A percentile compares a stretch with the other conserved stretches of the same genome.
phyloP scores from a whole-genome alignment of 2,329 filamentous ascomycete genomes.

The Diaporthe nobilis region DNA sequence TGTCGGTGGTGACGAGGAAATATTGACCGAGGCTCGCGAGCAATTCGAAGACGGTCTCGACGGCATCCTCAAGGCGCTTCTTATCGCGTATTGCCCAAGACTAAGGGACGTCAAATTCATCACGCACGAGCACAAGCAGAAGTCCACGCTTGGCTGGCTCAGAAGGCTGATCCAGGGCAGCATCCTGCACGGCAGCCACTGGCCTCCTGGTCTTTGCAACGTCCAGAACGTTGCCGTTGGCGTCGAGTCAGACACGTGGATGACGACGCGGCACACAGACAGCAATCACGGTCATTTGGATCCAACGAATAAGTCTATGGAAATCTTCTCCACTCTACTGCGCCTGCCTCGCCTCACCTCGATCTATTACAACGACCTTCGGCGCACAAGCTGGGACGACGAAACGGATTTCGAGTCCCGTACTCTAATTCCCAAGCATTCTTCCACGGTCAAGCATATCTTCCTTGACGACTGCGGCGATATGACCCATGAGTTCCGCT shows the following conservation, averaged over 20 bases:
- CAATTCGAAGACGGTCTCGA: background rate
- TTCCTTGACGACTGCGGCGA: constrained; percentile 8
- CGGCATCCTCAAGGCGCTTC: constrained; percentile 4
- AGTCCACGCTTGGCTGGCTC: constrained; percentile 8
- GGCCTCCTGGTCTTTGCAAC: constrained; percentile 4
- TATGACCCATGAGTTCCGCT: background rate
- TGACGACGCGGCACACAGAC: background rate
- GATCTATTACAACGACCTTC: constrained; percentile 4
- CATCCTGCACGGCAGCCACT: background rate
- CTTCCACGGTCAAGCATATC: constrained; percentile 3
- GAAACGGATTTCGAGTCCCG: background rate
- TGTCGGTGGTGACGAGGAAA: background rate
- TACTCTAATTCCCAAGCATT: background rate
- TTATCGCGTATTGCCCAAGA: constrained; percentile 4
- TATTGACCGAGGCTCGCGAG: background rate
- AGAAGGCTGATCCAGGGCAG: background rate
- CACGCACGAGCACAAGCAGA: constrained; percentile 4
- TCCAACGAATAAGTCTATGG: background rate
- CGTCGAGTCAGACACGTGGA: constrained; percentile 10
- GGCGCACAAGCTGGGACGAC: background rate
- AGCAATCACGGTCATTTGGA: background rate
- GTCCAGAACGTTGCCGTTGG: constrained; percentile 6
- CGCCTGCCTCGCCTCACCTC: constrained; percentile 3
- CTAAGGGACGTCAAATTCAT: constrained; percentile 6
- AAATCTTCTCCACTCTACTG: background rate